Percentiles rank a stretch among this genome's conserved stretches.
These are phyloP conservation scores for Penicillium sp. DNA, from an alignment of 2,329 filamentous ascomycete genomes.

Conservation along the genomic window DNA sequence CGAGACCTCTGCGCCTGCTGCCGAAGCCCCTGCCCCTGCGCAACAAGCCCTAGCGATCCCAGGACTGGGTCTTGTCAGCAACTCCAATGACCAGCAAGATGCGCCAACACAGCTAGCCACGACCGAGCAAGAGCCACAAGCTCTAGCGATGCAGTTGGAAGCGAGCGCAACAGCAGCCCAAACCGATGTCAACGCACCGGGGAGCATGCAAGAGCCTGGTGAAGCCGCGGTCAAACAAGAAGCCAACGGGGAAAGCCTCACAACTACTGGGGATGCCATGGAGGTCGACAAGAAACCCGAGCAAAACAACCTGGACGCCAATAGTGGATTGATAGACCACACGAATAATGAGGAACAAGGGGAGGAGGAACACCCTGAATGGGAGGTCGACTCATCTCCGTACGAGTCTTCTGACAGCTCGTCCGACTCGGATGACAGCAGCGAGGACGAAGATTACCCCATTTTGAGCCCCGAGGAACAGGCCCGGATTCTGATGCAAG, in stretches of 20 bases:
- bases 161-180: background rate
- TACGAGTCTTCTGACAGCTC: constrained; percentile 67
- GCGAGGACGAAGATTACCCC: constrained; percentile 64
- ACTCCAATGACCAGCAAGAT: constrained; percentile 17
- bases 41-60: constrained; percentile 36
- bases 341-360: constrained; percentile 34
- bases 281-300: constrained; percentile 29
- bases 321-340: constrained; percentile 2
- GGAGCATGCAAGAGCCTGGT: background rate
- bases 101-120: background rate
- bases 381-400: constrained; percentile 80
- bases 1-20: constrained; percentile 8
- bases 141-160: background rate
- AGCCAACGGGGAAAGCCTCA: background rate
- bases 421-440: constrained; percentile 63
- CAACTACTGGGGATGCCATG: constrained; percentile 28
- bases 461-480: constrained; percentile 81
- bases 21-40: constrained; percentile 18
- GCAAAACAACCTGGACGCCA: constrained; percentile 7
- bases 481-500: constrained; percentile 82
- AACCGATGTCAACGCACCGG: background rate
- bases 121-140: constrained; percentile 6
- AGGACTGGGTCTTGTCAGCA: constrained; percentile 41
- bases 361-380: constrained; percentile 69
- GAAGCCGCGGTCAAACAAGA: constrained; percentile 2